phyloP scores from a whole-genome alignment of 2,329 filamentous ascomycete species.

The Nannizziopsis barbatae region DNA sequence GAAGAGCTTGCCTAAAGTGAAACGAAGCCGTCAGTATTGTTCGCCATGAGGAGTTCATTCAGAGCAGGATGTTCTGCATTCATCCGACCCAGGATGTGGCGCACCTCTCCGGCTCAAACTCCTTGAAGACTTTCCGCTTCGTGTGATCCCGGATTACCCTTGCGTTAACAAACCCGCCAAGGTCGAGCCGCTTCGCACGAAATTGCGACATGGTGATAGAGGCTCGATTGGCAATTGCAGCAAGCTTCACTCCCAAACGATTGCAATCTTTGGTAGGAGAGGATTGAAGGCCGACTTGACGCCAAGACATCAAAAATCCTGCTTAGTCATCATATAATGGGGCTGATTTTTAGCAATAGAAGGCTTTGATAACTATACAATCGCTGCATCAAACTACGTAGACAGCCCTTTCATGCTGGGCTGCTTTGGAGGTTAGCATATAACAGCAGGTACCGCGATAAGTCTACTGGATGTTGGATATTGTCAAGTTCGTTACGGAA shows the following conservation, averaged over 20 bases:
- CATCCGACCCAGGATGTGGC: slow-evolving; percentile 14
- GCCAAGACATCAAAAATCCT: no score
- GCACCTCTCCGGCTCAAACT: slow-evolving; percentile 80
- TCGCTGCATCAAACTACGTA: no score
- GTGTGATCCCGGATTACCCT: slow-evolving; percentile 87
- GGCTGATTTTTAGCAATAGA: no score
- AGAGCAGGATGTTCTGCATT: background rate
- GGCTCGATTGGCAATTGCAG: background rate
- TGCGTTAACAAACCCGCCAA: slow-evolving; percentile 78
- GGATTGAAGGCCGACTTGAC: no score
- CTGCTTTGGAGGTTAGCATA: no score
- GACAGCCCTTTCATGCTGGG: no score
- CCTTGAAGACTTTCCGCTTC: slow-evolving; percentile 84
- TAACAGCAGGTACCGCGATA: no score
- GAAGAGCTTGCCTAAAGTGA: slow-evolving; percentile 64
- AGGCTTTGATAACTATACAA: no score
- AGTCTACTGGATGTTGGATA: no score
- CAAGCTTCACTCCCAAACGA: background rate
- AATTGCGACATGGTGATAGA: slow-evolving; percentile 62
- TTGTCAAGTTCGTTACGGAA: no score
- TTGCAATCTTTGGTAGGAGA: no score
- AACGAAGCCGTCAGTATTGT: background rate
- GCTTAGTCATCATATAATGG: no score
- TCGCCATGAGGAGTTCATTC: background rate
- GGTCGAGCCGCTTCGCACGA: slow-evolving; percentile 76